Conservation (phyloP, 2,329 filamentous ascomycete species). For the Phaeosphaeria sp. region DNA sequence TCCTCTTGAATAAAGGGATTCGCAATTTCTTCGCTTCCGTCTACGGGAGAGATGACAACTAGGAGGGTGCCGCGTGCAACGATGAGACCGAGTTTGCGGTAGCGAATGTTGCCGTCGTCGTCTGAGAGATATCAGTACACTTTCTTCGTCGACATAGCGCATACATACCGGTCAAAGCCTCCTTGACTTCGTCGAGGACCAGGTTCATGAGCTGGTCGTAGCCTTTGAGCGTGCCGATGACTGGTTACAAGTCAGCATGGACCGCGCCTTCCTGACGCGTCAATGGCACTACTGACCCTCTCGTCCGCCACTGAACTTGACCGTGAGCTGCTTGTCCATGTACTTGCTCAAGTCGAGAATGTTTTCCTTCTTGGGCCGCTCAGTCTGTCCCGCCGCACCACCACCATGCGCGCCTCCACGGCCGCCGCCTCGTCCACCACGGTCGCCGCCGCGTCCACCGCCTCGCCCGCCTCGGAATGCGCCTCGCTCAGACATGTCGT, state of each 20-base stretch:
- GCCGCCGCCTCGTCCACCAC: slow-evolving; percentile 52
- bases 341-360: slow-evolving; percentile 95
- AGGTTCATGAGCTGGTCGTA: slow-evolving; percentile 99
- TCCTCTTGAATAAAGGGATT: slow-evolving; percentile 88
- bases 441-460: slow-evolving; percentile 38
- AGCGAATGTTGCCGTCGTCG: slow-evolving; percentile 87
- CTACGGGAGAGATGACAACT: slow-evolving; percentile 88
- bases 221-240: slow-evolving; percentile 87
- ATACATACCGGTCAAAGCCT: slow-evolving; percentile 79
- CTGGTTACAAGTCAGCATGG: slow-evolving; percentile 54
- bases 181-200: slow-evolving; percentile 91
- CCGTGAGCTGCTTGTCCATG: slow-evolving; percentile 92
- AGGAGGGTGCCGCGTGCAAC: slow-evolving; percentile 90
- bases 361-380: slow-evolving; percentile 96
- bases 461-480: slow-evolving; percentile 54
- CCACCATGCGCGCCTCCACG: slow-evolving; percentile 48
- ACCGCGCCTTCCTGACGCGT: slow-evolving; percentile 1
- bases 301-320: slow-evolving; percentile 95
- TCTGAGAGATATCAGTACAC: slow-evolving; percentile 62
- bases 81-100: slow-evolving; percentile 80
- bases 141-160: neutral
- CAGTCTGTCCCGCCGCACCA: slow-evolving; percentile 46
- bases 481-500: slow-evolving; percentile 63
- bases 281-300: slow-evolving; percentile 68
- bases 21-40: slow-evolving; percentile 93